Evolutionary conservation across 768 basidiomycete genomes (phyloP), one percentile per base, ranked within the genome.

Genomic region (Tricholoma terreum): DNA sequence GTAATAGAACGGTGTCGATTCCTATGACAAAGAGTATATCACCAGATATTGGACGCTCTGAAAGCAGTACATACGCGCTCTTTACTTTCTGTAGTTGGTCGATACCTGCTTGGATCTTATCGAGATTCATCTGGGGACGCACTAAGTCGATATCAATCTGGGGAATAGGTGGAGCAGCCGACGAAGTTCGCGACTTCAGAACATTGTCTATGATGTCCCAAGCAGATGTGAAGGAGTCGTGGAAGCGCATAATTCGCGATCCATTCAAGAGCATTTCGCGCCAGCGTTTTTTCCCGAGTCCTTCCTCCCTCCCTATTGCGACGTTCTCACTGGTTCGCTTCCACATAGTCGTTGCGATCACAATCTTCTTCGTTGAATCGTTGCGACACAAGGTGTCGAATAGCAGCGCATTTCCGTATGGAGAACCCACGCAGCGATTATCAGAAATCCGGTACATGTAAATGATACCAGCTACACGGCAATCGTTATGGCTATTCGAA

Each of bases 311-410:
- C 4, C 33, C 24, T 31, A 6, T 21, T n/a, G 27, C 27, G n/a
- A 27, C 34, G 33, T 31, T 40, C 52, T 43, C 52, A 12, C 4
- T 33, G 40, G 30, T 15, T 33, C 11, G 38, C 11, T 43, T 31
- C 52, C 52, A 54, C 52, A 54, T 54, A 11, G 52, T 54, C 15
- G 52, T 54, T 7, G 52, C 52, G 19, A 54, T 30, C 38, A 54
- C 52, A 7, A 43, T 24, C 19, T 30, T 33, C 27, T 54, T 40
- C 30, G 30, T 43, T 11, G 27, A 43, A n/a, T 54, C 52, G 7
- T 31, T 30, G 12, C 15, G 27, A n/a, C 38, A 54, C 27, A 54
- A 27, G 24, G 19, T 42, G 24, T 54, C 40, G 17, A 54, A 54
- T 10, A 43, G n/a, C 27, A 43, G 31, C 24, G n/a, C 21, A 14